Evolutionary conservation across 169 alveolate species (phyloP), one percentile per base, ranked within the genome.

Genomic region (Plasmodium knowlesi): DNA sequence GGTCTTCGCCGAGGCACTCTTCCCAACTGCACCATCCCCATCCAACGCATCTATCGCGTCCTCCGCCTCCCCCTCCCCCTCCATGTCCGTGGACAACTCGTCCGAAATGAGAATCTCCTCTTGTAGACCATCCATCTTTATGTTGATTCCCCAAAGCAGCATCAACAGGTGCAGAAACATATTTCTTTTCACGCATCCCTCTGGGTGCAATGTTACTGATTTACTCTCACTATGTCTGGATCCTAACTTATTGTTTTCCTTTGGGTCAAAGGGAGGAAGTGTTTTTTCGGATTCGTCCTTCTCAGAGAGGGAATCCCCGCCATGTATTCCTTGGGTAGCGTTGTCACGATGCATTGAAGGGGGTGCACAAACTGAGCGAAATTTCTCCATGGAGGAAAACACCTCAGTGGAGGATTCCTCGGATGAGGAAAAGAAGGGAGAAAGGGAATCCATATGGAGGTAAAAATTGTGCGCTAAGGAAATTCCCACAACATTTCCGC

Each of bases 101-200:
- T 79, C 94, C 19, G 94, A 78, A 78, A 88, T 80, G 22, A 88
- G 16, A n/a, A 88, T n/a, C n/a, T 88, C 89, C 10, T 88, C 94
- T 12, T 16, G 53, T 14, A 39, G 25, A 5, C 43, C 46, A 57
- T 88, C 32, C 30, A 88, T 34, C 32, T 61, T 54, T 53, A 88
- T 79, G 70, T 57, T 88, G 82, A 79, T 39, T 32, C 94, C 94
- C 94, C 94, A 88, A 28, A 88, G 82, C 5, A 88, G 54, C 12
- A 88, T 37, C 50, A 88, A 50, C 43, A 88, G 82, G 82, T 88
- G 46, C 19, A 80, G 25, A n/a, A 88, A 32, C 28, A 37, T 8
- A 10, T 79, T 78, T 79, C 46, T 30, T n/a, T 54, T 46, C 57
- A 46, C 28, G 53, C 12, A 16, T 3, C 34, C 70, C 19, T 72